Conservation (phyloP, 768 basidiomycete species). For the Kwoniella shandongensis region DNA sequence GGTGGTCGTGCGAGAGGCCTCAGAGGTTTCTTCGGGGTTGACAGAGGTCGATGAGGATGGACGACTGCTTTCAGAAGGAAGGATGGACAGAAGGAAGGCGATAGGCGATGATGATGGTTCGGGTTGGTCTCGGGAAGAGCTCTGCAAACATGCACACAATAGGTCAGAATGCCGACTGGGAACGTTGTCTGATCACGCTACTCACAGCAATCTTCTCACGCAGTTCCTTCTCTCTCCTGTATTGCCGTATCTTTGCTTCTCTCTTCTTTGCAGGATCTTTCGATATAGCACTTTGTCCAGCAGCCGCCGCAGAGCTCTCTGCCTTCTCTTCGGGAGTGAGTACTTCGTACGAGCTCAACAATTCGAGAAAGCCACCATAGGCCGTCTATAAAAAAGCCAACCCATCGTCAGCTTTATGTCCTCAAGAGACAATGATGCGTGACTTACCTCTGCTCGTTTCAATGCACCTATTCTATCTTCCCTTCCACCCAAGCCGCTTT, state of each 20-base stretch:
- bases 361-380: constrained; percentile 36
- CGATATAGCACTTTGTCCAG: constrained; percentile 11
- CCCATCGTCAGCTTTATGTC: background rate
- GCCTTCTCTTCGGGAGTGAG: constrained; percentile 38
- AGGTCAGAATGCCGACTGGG: background rate
- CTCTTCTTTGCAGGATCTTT: constrained; percentile 68
- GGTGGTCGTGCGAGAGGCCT: constrained; percentile 57
- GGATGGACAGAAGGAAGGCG: constrained; percentile 35
- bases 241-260: constrained; percentile 89
- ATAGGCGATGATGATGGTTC: constrained; percentile 33
- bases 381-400: constrained; percentile 26
- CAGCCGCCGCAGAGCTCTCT: constrained; percentile 30
- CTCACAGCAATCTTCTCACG: constrained; percentile 68
- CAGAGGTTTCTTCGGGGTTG: constrained; percentile 27
- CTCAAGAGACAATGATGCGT: background rate
- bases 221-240: constrained; percentile 79
- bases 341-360: constrained; percentile 46
- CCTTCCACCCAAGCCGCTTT: constrained; percentile 39
- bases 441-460: constrained; percentile 43
- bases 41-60: constrained; percentile 31
- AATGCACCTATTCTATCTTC: constrained; percentile 39
- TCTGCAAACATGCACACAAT: constrained; percentile 36
- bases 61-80: constrained; percentile 16
- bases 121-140: constrained; percentile 18
- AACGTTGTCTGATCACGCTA: background rate